Base-by-base conservation (phyloP, 495 filamentous ascomycete species). In the Bacidia rubella region DNA sequence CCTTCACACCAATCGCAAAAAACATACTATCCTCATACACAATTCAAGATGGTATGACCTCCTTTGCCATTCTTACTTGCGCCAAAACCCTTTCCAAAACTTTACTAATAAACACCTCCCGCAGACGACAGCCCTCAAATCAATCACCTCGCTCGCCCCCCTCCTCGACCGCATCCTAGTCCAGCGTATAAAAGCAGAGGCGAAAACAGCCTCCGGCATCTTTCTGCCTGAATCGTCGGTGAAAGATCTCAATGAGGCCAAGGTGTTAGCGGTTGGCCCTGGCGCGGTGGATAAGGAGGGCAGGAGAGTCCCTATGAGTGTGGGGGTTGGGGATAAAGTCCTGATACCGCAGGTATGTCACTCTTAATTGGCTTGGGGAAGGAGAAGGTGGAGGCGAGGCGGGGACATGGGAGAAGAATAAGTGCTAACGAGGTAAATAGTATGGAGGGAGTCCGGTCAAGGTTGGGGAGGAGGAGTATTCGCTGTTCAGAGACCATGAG, bases 101-200 rank as follows among this genome's bases (percentile, higher is more conserved):
- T n/a, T 39, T 10, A n/a, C 32, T 39, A 39, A 39, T 39, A 39
- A 9, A 39, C n/a, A 39, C 32, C n/a, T 39, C 12, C 41, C 17
- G 7, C 57, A 62, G 60, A 55, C 57, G 40, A 62, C 60, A 23
- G 78, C 87, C 65, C 78, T 99, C 76, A 90, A 88, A 68, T 92
- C 84, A 64, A 87, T 99, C 81, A 93, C 88, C 74, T 83, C 82
- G 67, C 88, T 99, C 63, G 85, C 83, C 40, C 92, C 92, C 52
- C 90, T 99, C 62, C 81, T 99, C 69, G 92, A 99, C 82, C 92
- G 92, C 66, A 87, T 99, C 60, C 81, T 99, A 54, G 87, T 99
- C 60, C 92, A 99, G 81, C 86, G 92, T 69, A 74, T 96, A 75
- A 97, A 97, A 73, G 84, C 90, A 63, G 93, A 97, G 70, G 63